These are phyloP conservation scores for Silene coronaria DNA, from an alignment of 179 eudicot genomes.

Conservation along the genomic window DNA sequence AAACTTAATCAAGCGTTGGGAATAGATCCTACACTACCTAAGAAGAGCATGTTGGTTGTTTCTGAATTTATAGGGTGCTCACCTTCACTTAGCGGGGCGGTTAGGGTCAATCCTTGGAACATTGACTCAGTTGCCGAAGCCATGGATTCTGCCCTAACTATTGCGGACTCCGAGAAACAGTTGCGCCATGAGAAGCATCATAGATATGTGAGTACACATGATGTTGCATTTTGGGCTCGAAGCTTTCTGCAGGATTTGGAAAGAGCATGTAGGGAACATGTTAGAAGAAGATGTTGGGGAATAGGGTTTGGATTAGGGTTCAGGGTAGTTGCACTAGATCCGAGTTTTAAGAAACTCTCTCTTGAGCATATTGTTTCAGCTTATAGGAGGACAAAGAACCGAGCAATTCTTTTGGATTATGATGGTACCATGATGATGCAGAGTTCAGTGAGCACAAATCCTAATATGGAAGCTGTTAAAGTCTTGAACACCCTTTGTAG, in stretches of 20 bases:
- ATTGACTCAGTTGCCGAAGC: constrained; percentile 75
- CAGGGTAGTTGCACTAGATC: constrained; percentile 78
- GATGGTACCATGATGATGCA: constrained; percentile 77
- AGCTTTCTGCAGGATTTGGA: constrained; percentile 86
- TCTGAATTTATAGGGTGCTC: constrained; percentile 93
- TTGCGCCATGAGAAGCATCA: constrained; percentile 86
- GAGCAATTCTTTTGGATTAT: constrained; percentile 82
- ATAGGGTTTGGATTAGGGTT: constrained; percentile 90
- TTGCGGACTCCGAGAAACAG: constrained; percentile 67
- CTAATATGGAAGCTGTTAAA: constrained; percentile 54
- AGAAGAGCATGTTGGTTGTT: constrained; percentile 89
- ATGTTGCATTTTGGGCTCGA: constrained; percentile 86
- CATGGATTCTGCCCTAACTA: constrained; percentile 58
- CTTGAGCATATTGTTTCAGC: constrained; percentile 85
- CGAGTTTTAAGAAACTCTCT: constrained; percentile 75
- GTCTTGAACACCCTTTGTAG: constrained; percentile 56
- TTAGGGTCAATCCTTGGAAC: constrained; percentile 93
- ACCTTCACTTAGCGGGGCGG: constrained; percentile 90
- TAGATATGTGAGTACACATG: constrained; percentile 77
- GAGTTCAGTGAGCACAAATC: constrained; percentile 48
- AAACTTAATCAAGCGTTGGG: constrained; percentile 53
- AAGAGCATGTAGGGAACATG: constrained; percentile 81
- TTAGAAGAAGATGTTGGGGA: constrained; percentile 75
- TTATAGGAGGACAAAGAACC: constrained; percentile 63
- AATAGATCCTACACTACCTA: constrained; percentile 42